Percentiles rank a stretch among this genome's conserved stretches.
phyloP scores from a whole-genome alignment of 805 yeast species.

The Barnettozyma salicaria region DNA sequence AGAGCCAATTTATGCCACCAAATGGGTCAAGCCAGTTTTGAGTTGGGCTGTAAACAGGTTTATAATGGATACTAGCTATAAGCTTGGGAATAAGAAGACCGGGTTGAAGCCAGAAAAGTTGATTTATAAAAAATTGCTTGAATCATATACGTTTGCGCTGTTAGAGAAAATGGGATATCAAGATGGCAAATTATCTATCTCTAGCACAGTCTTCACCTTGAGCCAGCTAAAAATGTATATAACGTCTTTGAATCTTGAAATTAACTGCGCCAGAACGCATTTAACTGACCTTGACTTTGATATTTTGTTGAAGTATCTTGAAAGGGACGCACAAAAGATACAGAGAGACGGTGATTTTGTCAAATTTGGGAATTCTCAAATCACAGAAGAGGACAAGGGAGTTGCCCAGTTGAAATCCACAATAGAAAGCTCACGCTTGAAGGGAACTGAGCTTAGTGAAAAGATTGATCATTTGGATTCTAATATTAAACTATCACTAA shows the following conservation, averaged over 20 bases:
- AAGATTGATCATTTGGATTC: constrained; percentile 17
- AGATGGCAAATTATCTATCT: neutral
- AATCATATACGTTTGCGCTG: constrained; percentile 13
- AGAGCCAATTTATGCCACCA: constrained; percentile 19
- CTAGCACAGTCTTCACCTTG: constrained; percentile 13
- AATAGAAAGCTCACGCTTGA: constrained; percentile 17
- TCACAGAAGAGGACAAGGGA: constrained; percentile 31
- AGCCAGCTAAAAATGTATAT: constrained; percentile 13
- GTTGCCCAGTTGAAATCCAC: constrained; percentile 31
- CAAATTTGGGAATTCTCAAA: constrained; percentile 17
- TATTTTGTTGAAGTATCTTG: constrained; percentile 17
- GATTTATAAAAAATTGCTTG: constrained; percentile 18
- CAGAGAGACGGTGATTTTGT: constrained; percentile 16
- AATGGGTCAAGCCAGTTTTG: constrained; percentile 22
- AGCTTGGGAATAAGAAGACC: constrained; percentile 13
- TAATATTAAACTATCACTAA: constrained; percentile 20
- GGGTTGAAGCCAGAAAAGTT: constrained; percentile 18
- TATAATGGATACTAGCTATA: constrained; percentile 22
- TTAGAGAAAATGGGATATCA: constrained; percentile 1
- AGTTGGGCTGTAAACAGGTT: constrained; percentile 22
- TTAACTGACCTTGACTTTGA: constrained; percentile 21
- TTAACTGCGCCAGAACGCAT: constrained; percentile 1
- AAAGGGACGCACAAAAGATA: constrained; percentile 18
- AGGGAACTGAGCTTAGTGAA: constrained; percentile 19
- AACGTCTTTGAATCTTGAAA: constrained; percentile 1